Evolutionary conservation across 1,139 yeast genomes (phyloP).

Genomic region (Geotrichum aggregatum): DNA sequence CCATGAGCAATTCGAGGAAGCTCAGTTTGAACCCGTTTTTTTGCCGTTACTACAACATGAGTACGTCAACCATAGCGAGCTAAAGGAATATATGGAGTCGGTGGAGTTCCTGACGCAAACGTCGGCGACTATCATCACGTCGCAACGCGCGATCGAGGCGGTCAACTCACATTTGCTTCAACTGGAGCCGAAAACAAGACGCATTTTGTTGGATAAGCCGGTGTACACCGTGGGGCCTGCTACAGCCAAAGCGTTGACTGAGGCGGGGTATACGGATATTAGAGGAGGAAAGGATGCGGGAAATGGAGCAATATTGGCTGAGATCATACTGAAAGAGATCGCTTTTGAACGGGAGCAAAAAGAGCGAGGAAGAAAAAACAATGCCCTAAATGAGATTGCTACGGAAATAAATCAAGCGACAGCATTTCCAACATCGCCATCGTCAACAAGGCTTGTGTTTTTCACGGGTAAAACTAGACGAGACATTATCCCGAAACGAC

Average conservation of each 20-base stretch:
- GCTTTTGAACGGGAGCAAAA: conserved; percentile 25
- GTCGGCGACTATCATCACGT: conserved; percentile 69
- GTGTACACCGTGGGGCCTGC: conserved; percentile 94
- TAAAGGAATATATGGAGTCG: conserved; percentile 45
- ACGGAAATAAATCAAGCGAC: no score
- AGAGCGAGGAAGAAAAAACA: conserved; percentile 49
- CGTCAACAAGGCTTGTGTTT: conserved; percentile 53
- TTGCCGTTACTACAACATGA: conserved; percentile 68
- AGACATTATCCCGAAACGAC: conserved; percentile 69
- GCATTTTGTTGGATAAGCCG: conserved; percentile 40
- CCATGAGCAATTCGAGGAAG: conserved; percentile 43
- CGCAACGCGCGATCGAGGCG: conserved; percentile 89
- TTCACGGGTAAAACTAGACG: conserved; percentile 83
- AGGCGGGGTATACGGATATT: conserved; percentile 63
- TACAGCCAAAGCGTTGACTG: conserved; percentile 56
- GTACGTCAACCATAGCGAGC: conserved; percentile 47
- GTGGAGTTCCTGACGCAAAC: conserved; percentile 41
- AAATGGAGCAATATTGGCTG: conserved; percentile 68
- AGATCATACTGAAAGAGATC: conserved; percentile 54
- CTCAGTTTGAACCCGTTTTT: conserved; percentile 45
- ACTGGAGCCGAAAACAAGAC: conserved; percentile 22
- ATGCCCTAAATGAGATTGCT: conserved; percentile 39
- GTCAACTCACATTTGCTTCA: conserved; percentile 39
- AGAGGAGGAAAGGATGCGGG: conserved; percentile 78
- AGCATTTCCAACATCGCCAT: conserved; percentile 27